Base-by-base conservation (phyloP, 768 basidiomycete species). In the Cystofilobasidium bisporidii region DNA sequence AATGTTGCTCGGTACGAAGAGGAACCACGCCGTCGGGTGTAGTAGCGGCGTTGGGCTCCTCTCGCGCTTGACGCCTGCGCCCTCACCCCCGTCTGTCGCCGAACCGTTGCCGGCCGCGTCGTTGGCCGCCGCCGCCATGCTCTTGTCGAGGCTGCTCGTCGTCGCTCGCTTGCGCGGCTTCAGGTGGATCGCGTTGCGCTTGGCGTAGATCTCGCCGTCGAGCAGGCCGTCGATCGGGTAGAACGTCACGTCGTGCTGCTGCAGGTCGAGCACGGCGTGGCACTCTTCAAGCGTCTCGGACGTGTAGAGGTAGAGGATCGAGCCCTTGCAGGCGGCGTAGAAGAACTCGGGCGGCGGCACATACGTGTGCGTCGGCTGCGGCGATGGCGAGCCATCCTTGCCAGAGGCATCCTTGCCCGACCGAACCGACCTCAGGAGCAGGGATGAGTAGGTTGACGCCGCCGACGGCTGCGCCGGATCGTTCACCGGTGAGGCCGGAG, bases 1-100 rank as follows among this genome's bases (percentile, higher is more conserved):
- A 63, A 86, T 80, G 76, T 86, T 91, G 33, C 85, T 86, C 70
- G 87, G 86, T 24, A 91, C 85, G 77, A 97, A 97, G 72, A 99
- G 85, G 80, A 87, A 99, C 91, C 92, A 97, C 2, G 91, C 87
- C 2, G 84, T 83, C 8, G 78, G 48, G 56, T 53, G 55, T 74
- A 75, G 72, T 76, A 75, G 72, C 78, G 71, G 76, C 59, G 28
- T 62, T 15, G n/a, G 26, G 20, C 48, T 50, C n/a, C 26, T n/a
- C 26, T 20, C 30, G 18, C 53, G 11, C 12, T 56, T 15, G 28
- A 14, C 28, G 18, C 2, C 11, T 17, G 18, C 22, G 1, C 4
- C 53, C 6, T 56, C 15, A 14, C 28, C 53, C 3, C 53, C 15
- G 10, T 28, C 48, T n/a, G n/a, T n/a, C n/a, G n/a, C n/a, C n/a